Evolutionary conservation across 1,284 basidiomycete species (phyloP).

Genomic region (Pseudozyma pruni): DNA sequence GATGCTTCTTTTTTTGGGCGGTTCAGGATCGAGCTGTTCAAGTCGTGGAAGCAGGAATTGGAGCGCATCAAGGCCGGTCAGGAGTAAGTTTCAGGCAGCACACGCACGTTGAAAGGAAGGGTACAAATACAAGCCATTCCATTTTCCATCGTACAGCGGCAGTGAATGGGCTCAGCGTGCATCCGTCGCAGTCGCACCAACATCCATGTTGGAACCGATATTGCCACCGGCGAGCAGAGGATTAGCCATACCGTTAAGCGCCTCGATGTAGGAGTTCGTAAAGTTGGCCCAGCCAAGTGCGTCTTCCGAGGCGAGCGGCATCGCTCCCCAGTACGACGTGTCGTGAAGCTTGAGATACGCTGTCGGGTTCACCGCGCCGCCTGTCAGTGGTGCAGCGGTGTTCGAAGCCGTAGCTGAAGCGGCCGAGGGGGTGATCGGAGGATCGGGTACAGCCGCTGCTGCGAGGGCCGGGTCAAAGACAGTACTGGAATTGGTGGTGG

Average conservation of each 20-base stretch:
- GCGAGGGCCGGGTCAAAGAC: not conserved
- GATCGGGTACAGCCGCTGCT: not conserved
- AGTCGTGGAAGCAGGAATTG: slow-evolving; percentile 54
- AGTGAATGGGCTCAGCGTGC: too few species aligned
- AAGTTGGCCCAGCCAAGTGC: slow-evolving; percentile 50
- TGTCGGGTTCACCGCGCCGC: slow-evolving; percentile 25
- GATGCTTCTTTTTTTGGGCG: not conserved
- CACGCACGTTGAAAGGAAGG: not conserved
- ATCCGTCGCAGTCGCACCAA: too few species aligned
- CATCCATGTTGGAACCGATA: not conserved
- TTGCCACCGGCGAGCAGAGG: not conserved
- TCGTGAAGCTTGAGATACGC: slow-evolving; percentile 49
- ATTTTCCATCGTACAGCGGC: not conserved
- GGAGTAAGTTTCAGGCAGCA: slow-evolving; percentile 9
- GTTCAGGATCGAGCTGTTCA: slow-evolving; percentile 46
- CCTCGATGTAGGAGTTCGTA: slow-evolving; percentile 46
- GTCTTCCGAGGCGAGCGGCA: slow-evolving; percentile 47
- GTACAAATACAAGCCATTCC: slow-evolving; percentile 18
- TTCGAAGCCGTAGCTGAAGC: not conserved
- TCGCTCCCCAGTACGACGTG: slow-evolving; percentile 50
- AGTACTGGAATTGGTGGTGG: not conserved
- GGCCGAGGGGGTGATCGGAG: too few species aligned
- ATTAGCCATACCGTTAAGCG: slow-evolving; percentile 41
- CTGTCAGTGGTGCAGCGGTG: not conserved
- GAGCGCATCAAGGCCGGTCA: slow-evolving; percentile 55